Base-by-base conservation (phyloP, 108 stramenopile genomes). In the Halocafeteria seosinensis region DNA sequence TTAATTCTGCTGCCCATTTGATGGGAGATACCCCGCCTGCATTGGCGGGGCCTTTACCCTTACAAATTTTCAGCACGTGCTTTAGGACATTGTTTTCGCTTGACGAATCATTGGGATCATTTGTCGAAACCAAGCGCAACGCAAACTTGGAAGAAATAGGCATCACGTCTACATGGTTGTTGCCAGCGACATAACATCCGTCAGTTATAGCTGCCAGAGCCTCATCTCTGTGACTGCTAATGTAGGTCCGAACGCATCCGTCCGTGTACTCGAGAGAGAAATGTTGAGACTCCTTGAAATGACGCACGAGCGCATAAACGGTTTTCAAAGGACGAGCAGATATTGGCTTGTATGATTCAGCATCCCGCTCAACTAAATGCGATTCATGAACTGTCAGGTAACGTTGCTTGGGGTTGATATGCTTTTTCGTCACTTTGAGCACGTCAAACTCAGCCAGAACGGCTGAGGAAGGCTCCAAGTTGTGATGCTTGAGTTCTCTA, bases 201-300 rank as follows among this genome's bases (percentile, higher is more conserved):
- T 59, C 57, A 11, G 36, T 1, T 33, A 59, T 12, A 17, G 13
- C 17, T 2, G 57, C 57, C 13, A 59, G 2, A 21, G 36, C 12
- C 12, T 28, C 17, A 35, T 59, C 57, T 2, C 57, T 11, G 4
- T 28, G 5, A 11, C 34, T 17, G n/a, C 29, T 25, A n/a, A 51
- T 52, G 62, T 63, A 69, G 30, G 21, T 34, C 13, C 68, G 38
- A 3, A 1, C 3, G 28, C 51, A 55, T 5, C 62, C 61, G 37
- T 69, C 68, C n/a, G 9, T 63, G 62, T 25, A 69, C 50, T 69
- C 62, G 50, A 69, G 31, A n/a, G 62, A n/a, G 32, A 69, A 27
- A 4, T 27, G 12, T 30, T 61, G 42, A 4, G 57, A 37, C 33
- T 60, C 61, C 12, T 12, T 27, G 58, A 29, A 26, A 34, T 61